Conservation (phyloP, 169 alveolate species). For the Toxoplasma gondii region DNA sequence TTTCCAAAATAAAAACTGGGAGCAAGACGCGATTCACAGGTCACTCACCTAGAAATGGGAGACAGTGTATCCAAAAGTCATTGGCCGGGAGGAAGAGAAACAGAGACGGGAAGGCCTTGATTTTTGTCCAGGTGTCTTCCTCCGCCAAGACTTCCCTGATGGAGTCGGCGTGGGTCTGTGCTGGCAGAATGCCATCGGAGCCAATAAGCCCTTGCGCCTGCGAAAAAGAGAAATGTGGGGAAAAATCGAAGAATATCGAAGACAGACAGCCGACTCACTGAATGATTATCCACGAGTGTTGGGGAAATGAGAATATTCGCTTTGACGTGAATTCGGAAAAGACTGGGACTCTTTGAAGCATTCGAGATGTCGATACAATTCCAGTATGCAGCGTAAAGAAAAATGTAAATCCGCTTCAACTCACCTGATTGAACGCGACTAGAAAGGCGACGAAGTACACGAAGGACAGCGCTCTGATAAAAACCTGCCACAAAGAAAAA, state of each 20-base stretch:
- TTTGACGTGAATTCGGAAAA: background rate
- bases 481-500: background rate
- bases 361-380: too few species aligned
- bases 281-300: background rate
- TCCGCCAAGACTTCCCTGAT: background rate
- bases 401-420: background rate
- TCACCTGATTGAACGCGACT: slow-evolving; percentile 48
- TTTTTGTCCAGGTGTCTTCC: slow-evolving; percentile 57
- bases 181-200: slow-evolving; percentile 40
- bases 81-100: slow-evolving; percentile 51
- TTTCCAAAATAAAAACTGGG: background rate
- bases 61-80: slow-evolving; percentile 45
- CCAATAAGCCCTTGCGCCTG: slow-evolving; percentile 56
- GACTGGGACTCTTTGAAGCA: too few species aligned
- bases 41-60: slow-evolving; percentile 18
- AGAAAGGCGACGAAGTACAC: slow-evolving; percentile 66
- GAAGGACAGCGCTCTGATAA: slow-evolving; percentile 46
- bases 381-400: too few species aligned
- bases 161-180: background rate
- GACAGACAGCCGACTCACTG: slow-evolving; percentile 1
- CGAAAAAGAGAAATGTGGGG: slow-evolving; percentile 36
- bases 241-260: slow-evolving; percentile 22
- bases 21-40: background rate
- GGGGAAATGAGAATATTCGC: background rate
- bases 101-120: slow-evolving; percentile 67